Conservation (phyloP, 2,329 filamentous ascomycete genomes). For the Sporothrix phasma region DNA sequence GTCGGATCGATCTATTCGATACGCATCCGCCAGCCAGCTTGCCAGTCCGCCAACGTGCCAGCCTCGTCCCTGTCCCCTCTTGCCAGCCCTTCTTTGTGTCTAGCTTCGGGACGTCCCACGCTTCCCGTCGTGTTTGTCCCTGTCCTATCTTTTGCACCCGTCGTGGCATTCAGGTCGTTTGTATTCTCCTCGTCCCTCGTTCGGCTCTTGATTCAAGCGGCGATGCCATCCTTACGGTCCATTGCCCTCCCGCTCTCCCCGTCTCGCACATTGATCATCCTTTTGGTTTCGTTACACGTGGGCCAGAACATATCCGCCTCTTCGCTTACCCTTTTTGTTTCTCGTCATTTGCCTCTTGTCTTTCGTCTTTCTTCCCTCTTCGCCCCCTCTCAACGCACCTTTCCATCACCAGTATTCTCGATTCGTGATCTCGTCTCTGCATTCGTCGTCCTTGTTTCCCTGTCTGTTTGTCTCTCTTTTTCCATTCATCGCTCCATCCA, state of each 20-base stretch:
- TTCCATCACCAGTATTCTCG: not conserved
- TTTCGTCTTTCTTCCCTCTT: not conserved
- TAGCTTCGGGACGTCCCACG: not conserved
- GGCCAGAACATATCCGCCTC: not conserved
- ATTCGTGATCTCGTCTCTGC: not conserved
- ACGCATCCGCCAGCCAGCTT: not conserved
- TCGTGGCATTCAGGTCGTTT: not conserved
- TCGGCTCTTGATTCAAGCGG: no score
- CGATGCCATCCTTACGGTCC: not conserved
- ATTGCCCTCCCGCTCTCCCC: not conserved
- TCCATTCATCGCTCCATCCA: not conserved
- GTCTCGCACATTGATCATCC: not conserved
- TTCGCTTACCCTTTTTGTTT: constrained; percentile 2
- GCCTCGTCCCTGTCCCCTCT: not conserved
- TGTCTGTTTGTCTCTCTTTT: not conserved
- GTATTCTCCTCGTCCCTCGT: not conserved
- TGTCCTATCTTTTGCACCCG: not conserved
- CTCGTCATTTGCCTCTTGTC: not conserved
- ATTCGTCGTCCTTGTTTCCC: not conserved
- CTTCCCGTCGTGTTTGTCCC: not conserved
- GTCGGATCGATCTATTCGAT: not conserved
- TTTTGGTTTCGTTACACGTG: not conserved
- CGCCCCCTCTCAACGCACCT: not conserved
- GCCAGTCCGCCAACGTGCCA: not conserved
- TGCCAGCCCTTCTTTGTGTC: not conserved